Percentiles rank a stretch among this genome's conserved stretches.
phyloP scores from a whole-genome alignment of 495 filamentous ascomycete species.

The Hyaloscypha finlandica region DNA sequence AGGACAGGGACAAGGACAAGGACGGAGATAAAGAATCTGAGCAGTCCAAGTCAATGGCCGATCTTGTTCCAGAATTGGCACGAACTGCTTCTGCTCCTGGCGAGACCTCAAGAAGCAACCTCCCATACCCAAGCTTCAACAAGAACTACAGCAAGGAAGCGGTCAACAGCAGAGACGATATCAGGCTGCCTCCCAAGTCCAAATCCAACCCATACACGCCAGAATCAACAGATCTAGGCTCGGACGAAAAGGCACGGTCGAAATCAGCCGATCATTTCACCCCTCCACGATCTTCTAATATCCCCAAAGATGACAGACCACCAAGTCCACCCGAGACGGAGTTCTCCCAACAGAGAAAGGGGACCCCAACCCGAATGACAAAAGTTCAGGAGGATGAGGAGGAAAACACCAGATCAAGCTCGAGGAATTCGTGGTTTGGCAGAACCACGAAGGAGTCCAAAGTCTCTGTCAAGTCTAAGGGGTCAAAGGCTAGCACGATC shows the following conservation, averaged over 20 bases:
- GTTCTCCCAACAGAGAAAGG: constrained; percentile 43
- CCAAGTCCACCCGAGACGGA: constrained; percentile 60
- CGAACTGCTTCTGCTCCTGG: constrained; percentile 39
- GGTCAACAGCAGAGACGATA: constrained; percentile 62
- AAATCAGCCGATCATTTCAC: constrained; percentile 35
- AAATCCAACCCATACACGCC: constrained; percentile 29
- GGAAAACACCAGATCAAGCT: constrained; percentile 28
- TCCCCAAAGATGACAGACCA: constrained; percentile 45
- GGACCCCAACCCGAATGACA: constrained; percentile 24
- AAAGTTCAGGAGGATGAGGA: constrained; percentile 30
- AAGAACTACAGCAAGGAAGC: constrained; percentile 88
- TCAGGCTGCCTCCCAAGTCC: constrained; percentile 31
- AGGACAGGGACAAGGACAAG: constrained; percentile 19
- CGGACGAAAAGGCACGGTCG: constrained; percentile 24
- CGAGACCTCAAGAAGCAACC: constrained; percentile 52
- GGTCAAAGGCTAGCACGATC: constrained; percentile 36
- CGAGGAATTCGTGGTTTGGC: constrained; percentile 26
- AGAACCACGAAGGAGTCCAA: constrained; percentile 36
- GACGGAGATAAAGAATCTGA: constrained; percentile 24
- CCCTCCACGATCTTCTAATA: constrained; percentile 9
- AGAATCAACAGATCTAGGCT: constrained; percentile 34
- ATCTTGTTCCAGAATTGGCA: constrained; percentile 52
- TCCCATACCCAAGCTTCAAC: constrained; percentile 84
- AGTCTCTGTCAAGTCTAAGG: constrained; percentile 51
- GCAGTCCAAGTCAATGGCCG: constrained; percentile 29